These are phyloP conservation scores for Achaetomiella virescens DNA, from an alignment of 495 filamentous ascomycete species.

Conservation along the genomic window DNA sequence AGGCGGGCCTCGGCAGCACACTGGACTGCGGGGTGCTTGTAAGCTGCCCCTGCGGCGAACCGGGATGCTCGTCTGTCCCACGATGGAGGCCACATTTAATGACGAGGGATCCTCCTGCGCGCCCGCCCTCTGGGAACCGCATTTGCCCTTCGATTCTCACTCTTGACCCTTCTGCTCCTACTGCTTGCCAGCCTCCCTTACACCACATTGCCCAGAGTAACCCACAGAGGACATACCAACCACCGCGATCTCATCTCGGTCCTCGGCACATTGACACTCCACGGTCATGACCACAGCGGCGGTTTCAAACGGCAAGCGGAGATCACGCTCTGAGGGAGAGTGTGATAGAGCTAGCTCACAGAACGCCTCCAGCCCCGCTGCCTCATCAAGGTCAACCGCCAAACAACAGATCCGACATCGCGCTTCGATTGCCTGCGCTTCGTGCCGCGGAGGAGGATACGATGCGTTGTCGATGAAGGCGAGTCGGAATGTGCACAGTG, in stretches of 20 bases:
- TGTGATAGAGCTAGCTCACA: constrained; percentile 26
- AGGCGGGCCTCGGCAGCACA: constrained; percentile 5
- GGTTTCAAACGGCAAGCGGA: constrained; percentile 15
- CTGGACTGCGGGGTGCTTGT: constrained; percentile 13
- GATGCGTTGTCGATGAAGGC: constrained; percentile 50
- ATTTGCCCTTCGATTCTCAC: background rate
- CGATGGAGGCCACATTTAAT: constrained; percentile 9
- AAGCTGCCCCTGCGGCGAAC: constrained; percentile 3
- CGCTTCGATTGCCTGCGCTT: constrained; percentile 37
- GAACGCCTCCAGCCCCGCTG: constrained; percentile 22
- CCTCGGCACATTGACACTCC: background rate
- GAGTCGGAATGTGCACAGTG: constrained; percentile 48
- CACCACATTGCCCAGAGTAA: too few species aligned
- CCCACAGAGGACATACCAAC: too few species aligned
- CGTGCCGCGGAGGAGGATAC: constrained; percentile 45
- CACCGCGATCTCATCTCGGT: background rate
- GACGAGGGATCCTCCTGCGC: constrained; percentile 5
- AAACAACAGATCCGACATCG: constrained; percentile 36
- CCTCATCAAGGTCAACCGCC: constrained; percentile 19
- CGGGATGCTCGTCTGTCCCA: constrained; percentile 10
- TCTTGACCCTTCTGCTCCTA: background rate
- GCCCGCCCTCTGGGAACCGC: background rate
- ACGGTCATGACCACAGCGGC: constrained; percentile 8
- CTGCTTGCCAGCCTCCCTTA: too few species aligned
- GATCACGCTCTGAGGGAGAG: constrained; percentile 23